Conservation (phyloP, 345 rosid species). For the Ricinus communis region DNA sequence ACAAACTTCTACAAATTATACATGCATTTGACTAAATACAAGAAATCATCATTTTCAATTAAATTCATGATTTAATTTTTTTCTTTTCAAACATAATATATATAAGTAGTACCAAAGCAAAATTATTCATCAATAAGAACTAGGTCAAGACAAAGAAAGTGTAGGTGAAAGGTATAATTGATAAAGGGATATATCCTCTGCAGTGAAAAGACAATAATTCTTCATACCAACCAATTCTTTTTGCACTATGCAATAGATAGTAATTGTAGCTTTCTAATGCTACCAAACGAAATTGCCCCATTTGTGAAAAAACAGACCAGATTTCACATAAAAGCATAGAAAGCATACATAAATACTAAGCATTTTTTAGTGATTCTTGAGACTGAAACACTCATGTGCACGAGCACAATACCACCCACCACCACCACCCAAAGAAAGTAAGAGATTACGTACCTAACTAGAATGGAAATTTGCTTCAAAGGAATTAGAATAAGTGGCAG, state of each 20-base stretch:
- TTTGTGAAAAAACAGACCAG: conserved; percentile 25
- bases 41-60: no score
- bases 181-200: conserved; percentile 15
- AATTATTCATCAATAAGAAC: no score
- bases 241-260: conserved; percentile 26
- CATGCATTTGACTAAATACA: not conserved
- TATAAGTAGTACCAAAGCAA: no score
- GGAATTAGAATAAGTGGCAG: not conserved
- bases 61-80: no score
- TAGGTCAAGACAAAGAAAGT: not conserved
- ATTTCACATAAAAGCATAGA: conserved; percentile 10
- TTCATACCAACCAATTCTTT: conserved; percentile 17
- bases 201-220: conserved; percentile 41
- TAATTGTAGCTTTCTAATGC: conserved; percentile 23
- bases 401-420: conserved; percentile 1
- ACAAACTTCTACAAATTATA: not conserved
- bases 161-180: conserved; percentile 5
- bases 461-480: conserved; percentile 18
- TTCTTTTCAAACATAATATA: no score
- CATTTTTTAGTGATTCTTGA: not conserved
- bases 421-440: not conserved
- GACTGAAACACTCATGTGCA: conserved; percentile 23
- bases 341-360: conserved; percentile 21
- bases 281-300: conserved; percentile 18
- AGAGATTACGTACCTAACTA: conserved; percentile 23